A percentile compares a stretch with the other conserved stretches of the same genome.
Evolutionary conservation across 2,329 filamentous ascomycete genomes (phyloP).

Genomic region (Phyllosticta ampelicida): DNA sequence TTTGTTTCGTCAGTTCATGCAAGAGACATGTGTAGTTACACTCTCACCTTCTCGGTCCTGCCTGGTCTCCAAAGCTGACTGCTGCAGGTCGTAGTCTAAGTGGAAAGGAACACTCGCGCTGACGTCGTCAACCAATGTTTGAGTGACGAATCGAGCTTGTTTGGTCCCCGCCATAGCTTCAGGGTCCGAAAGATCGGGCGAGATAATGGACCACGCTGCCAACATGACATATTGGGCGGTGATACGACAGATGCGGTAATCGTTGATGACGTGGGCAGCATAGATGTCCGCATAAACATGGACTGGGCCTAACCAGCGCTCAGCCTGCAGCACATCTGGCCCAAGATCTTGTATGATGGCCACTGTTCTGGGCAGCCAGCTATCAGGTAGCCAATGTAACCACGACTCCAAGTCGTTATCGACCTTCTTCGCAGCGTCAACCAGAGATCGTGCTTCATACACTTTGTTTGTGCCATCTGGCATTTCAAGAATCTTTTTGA

Average conservation of each 20-base stretch:
- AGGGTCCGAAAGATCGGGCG: conserved; percentile 26
- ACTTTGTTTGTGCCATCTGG: conserved; percentile 12
- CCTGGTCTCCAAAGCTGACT: conserved; percentile 14
- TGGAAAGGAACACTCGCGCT: conserved; percentile 30
- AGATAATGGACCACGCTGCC: conserved; percentile 23
- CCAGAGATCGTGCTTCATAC: conserved; percentile 22
- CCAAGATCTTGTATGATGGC: conserved; percentile 19
- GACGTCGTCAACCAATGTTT: conserved; percentile 30
- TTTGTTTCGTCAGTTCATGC: conserved; percentile 13
- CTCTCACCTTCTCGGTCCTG: conserved; percentile 26
- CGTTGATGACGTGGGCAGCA: conserved; percentile 30
- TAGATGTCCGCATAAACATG: conserved; percentile 30
- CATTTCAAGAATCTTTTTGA: conserved; percentile 21
- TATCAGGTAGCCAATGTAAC: conserved; percentile 24
- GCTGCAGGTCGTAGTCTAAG: conserved; percentile 27
- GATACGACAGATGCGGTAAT: conserved; percentile 31
- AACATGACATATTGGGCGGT: conserved; percentile 31
- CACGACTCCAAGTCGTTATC: conserved; percentile 28
- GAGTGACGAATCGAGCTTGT: conserved; percentile 20
- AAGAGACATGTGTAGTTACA: background rate
- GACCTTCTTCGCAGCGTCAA: conserved; percentile 26
- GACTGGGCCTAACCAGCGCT: conserved; percentile 28
- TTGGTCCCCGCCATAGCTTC: conserved; percentile 19
- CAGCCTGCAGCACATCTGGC: conserved; percentile 20
- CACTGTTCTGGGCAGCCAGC: conserved; percentile 26